Conservation (phyloP, 805 yeast species). For the Wickerhamomyces queroliae region DNA sequence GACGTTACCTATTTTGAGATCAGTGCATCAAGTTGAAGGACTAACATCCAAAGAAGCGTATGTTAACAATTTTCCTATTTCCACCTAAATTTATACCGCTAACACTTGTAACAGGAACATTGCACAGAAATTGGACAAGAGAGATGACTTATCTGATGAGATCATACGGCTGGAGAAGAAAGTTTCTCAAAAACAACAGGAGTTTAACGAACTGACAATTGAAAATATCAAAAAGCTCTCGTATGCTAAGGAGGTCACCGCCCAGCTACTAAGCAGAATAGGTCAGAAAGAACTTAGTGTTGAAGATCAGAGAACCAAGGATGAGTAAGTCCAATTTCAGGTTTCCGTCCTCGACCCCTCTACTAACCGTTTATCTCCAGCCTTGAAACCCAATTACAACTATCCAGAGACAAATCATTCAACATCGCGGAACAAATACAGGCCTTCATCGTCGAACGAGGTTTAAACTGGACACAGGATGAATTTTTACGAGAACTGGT, state of each 20-base stretch:
- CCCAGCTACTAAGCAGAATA: background rate
- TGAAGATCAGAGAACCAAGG: too few relatives aligned
- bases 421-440: slow-evolving; percentile 17
- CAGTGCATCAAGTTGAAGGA: slow-evolving; percentile 22
- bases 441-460: slow-evolving; percentile 27
- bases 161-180: slow-evolving; percentile 4
- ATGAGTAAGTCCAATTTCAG: too few relatives aligned
- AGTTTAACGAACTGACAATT: background rate
- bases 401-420: slow-evolving; percentile 4
- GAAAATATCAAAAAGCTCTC: background rate
- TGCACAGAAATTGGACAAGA: slow-evolving; percentile 4
- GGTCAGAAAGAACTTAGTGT: too few relatives aligned
- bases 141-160: slow-evolving; percentile 11
- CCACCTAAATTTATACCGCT: too few relatives aligned
- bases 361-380: background rate
- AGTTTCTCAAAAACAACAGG: background rate
- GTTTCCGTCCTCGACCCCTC: too few relatives aligned
- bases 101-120: background rate
- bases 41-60: slow-evolving; percentile 11
- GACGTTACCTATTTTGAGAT: slow-evolving; percentile 15
- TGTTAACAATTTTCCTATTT: slow-evolving; percentile 3
- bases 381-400: slow-evolving; percentile 2
- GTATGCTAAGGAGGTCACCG: slow-evolving; percentile 1
- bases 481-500: slow-evolving; percentile 21
- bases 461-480: slow-evolving; percentile 27